A percentile compares a stretch with the other conserved stretches of the same genome.
These are phyloP conservation scores for Plenodomus tracheiphilus DNA, from an alignment of 2,329 filamentous ascomycete genomes.

Conservation along the genomic window DNA sequence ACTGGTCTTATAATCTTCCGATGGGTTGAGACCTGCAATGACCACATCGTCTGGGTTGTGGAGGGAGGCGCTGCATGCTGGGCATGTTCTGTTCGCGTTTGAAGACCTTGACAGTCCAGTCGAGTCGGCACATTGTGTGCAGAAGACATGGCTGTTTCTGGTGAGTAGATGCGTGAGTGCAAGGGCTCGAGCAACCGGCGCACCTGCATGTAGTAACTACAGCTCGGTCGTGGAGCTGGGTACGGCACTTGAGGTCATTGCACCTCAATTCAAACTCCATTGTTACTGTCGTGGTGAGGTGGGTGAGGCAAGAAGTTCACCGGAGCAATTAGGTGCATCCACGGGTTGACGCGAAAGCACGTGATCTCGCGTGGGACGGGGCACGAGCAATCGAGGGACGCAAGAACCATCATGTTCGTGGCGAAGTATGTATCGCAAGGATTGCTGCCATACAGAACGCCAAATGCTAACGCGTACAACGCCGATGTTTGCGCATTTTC, in stretches of 20 bases:
- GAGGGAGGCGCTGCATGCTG: conserved; percentile 72
- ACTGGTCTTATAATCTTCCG: conserved; percentile 88
- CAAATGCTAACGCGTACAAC: not conserved
- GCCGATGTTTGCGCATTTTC: not conserved
- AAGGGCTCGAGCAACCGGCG: conserved; percentile 16
- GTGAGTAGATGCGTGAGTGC: conserved; percentile 43
- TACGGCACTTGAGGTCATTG: conserved; percentile 77
- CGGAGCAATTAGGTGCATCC: not conserved
- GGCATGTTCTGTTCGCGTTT: conserved; percentile 64
- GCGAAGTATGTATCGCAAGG: too few species aligned
- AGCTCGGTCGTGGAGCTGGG: conserved; percentile 68
- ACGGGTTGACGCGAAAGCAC: conserved; percentile 6
- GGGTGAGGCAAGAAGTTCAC: conserved; percentile 1
- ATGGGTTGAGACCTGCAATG: conserved; percentile 71
- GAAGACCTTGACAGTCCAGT: conserved; percentile 64
- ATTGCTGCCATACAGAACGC: not conserved
- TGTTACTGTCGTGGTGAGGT: not conserved
- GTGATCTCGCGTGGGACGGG: conserved; percentile 2
- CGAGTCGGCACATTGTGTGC: conserved; percentile 69
- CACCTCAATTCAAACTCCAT: conserved; percentile 81
- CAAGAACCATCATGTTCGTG: too few species aligned
- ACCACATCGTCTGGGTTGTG: conserved; percentile 75
- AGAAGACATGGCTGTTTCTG: conserved; percentile 73
- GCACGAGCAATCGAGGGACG: too few species aligned
- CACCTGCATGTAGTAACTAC: conserved; percentile 90